Base-by-base conservation (phyloP, 106 monocot genomes). In the Cymbidium sinense region DNA sequence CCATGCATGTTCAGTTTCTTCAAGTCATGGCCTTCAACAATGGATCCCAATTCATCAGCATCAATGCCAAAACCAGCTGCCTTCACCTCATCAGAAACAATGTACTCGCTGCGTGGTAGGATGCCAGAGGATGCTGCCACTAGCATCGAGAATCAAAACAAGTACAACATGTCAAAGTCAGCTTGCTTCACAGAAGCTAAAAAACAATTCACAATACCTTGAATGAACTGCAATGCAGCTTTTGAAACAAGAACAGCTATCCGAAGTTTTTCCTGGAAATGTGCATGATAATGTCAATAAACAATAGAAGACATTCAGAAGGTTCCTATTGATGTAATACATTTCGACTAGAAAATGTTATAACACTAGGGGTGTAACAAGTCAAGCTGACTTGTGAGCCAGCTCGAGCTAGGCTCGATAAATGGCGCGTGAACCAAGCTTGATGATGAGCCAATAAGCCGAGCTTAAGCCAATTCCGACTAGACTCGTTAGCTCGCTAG, bases 201-300 rank as follows among this genome's bases (percentile, higher is more conserved):
- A 17, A 67, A 67, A 74, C 17, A 36, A 23, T 72, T 28, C 23
- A 61, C 17, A 23, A 23, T 80, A 80, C 80, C 80, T 35, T 74
- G 80, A 25, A 80, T 73, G 35, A 80, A 80, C 43, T 80, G 80
- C 29, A 80, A 31, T n/a, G 80, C 71, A 61, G 80, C 80, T 80
- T 80, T 74, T 37, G 74, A 80, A 55, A 80, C 80, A 31, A 80
- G 52, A 58, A 80, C 74, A 73, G 80, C 80, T 73, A 80, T 73
- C 36, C 80, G 55, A 44, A 80, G 73, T 21, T 73, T 80, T 28
- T 80, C 80, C 80, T 80, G 55, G 37, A 37, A 71, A 37, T 20
- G 37, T 71, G 36, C 35, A 71, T 7, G 37, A 5, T 34, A 37
- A 71, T 71, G 71, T 71, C 71, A 71, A 9, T 39, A 71, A 13